Base-by-base conservation (phyloP, 2,329 filamentous ascomycete species). In the Penicillium sp. region DNA sequence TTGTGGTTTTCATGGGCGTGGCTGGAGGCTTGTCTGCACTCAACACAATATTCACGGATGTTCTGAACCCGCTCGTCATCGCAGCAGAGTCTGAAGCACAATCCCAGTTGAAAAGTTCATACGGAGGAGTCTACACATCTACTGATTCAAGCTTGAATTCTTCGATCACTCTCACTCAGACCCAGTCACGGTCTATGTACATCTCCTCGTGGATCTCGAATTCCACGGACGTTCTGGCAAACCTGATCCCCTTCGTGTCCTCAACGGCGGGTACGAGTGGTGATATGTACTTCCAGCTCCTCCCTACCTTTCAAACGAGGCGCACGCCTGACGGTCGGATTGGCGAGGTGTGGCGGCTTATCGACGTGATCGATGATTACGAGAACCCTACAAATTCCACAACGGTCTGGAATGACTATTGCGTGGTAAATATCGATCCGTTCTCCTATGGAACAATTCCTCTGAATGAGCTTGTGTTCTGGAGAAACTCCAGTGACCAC, bases 1-100 rank as follows among this genome's bases (percentile, higher is more conserved):
- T 81, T 70, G 54, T 77, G 3, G 67, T 81, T 44, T 78, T 76
- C 1, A 71, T 81, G 8, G 67, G 80, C n/a, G 61, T 62, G 11
- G 67, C 60, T 3, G 67, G 66, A 2, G 58, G 64, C 19, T 39
- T 58, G 11, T 37, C 46, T 16, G 43, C 62, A 5, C 21, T 64
- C 14, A 33, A 44, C 13, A 31, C 48, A 4, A 9, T 67, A 10
- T 49, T 51, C 13, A 61, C 65, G 10, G 45, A 53, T 9, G 52
- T 68, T 21, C 54, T 57, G 16, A 58, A 55, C 16, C 59, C 62
- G 8, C 39, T 67, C 23, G 54, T 69, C 33, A 53, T 52, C 2
- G 65, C 60, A 11, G 65, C 64, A 1, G 65, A 67, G 35, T 27
- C 25, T 9, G 26, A 64, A n/a, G 60, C 62, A 6, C 37, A 53